Base-by-base conservation (phyloP, 2,329 filamentous ascomycete species). In the Colletotrichum siamense region DNA sequence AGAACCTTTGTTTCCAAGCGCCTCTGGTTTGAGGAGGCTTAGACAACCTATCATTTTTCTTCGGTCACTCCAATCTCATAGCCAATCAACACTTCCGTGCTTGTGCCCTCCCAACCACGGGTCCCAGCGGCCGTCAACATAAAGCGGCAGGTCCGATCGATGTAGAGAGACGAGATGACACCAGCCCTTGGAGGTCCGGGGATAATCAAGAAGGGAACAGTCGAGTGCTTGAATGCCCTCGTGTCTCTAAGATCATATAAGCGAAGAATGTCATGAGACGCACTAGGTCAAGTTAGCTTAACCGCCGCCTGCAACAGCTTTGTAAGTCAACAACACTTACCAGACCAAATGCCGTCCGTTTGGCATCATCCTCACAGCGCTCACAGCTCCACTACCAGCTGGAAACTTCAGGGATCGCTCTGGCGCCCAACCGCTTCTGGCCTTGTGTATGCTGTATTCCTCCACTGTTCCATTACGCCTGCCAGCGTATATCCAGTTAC, bases 61-160 rank as follows among this genome's bases (percentile, higher is more conserved):
- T 69, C 69, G 22, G 68, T 78, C 26, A 85, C 85, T 13, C 82
- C 82, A 71, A 99, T 98, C 86, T 99, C 97, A 84, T 99, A 99
- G 18, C 97, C 97, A 71, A 99, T 92, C 76, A 99, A 84, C 1
- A 97, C 95, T 86, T 99, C 97, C 0, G 97, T 99, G 44, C 91
- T 93, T 24, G 91, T 93, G 2, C 97, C 97, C 84, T 99, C 97
- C 97, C 97, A 99, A 1, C 97, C 97, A 77, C 97, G 88, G 77
- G 97, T 99, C 0, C 97, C 97, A 6, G 95, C 96, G 1, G 95
- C 95, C 3, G 95, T 96, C 39, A 99, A 91, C 94, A 99, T 96
- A 82, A 96, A 99, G 22, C 93, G 91, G 82, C 95, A 96, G 0
- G 95, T 95, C 6, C 95, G 95, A 83, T 99, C 97, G 63, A 98